These are phyloP conservation scores for Aspergillus ellipticus DNA, from an alignment of 495 filamentous ascomycete genomes.

Conservation along the genomic window DNA sequence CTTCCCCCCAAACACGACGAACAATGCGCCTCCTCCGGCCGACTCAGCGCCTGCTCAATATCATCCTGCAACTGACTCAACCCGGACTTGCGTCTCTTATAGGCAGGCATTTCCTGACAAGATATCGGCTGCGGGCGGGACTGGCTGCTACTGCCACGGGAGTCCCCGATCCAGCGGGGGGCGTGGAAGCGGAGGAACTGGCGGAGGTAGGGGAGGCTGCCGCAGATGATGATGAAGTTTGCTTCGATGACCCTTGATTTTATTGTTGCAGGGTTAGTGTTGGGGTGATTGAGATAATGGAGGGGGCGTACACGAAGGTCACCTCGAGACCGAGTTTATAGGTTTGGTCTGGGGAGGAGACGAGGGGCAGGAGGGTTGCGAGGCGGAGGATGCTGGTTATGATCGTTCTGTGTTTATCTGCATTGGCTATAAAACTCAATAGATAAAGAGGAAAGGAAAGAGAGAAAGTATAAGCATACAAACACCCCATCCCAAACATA, in stretches of 20 bases:
- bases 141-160: neutral
- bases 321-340: conserved; percentile 17
- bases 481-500: conserved; percentile 25
- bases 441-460: neutral
- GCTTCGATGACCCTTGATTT: conserved; percentile 21
- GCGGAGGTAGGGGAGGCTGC: conserved; percentile 21
- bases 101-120: neutral
- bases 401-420: conserved; percentile 17
- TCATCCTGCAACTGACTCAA: conserved; percentile 16
- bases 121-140: neutral
- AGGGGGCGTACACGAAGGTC: conserved; percentile 20
- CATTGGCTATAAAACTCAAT: neutral
- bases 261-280: no score
- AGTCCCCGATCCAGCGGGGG: conserved; percentile 19
- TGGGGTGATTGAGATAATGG: no score
- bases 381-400: conserved; percentile 27
- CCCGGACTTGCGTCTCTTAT: conserved; percentile 12
- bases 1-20: neutral
- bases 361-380: conserved; percentile 19
- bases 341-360: conserved; percentile 16
- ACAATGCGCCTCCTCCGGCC: neutral
- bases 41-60: conserved; percentile 5
- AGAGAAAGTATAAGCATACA: conserved; percentile 17
- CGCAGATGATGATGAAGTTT: conserved; percentile 28
- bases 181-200: conserved; percentile 22